Evolutionary conservation across 1,139 yeast genomes (phyloP), one percentile per base, ranked within the genome.

Genomic region (Sugiyamaella grinbergsii): DNA sequence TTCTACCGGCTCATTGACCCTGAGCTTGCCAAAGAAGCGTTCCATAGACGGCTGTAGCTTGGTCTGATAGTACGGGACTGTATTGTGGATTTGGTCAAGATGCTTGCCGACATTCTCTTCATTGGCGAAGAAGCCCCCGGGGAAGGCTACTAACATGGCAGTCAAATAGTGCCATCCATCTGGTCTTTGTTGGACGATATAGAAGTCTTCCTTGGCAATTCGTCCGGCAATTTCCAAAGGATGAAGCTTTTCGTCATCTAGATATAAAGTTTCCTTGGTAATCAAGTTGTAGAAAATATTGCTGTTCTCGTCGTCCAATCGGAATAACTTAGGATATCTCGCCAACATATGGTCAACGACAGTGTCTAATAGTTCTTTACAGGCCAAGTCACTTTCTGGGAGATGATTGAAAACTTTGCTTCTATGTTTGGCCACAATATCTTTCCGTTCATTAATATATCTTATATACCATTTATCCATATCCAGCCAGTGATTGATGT

Each of bases 131-230:
- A 83, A 79, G 4, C 90, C 90, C 29, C 90, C 91, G 1, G 90
- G 89, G 66, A 83, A 83, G 5, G 90, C 88, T 29, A 84, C 90
- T 0, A 85, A 87, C 3, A 86, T 89, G 1, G 87, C 91, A 38
- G 77, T 79, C 53, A 84, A 71, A 63, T 84, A 82, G 64, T 83
- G 89, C 42, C 65, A 62, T 0, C 81, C 86, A 61, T 82, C 86
- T 11, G 80, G 77, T 57, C 79, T 75, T 40, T 50, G 48, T 37
- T 52, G 51, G 24, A 82, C 88, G 42, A 84, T 58, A 62, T 82
- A 84, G 59, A 84, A 83, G 65, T 84, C 90, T 62, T 84, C 90
- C 62, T 84, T 83, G 42, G 89, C 89, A 75, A 84, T 73, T 59
- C 79, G 80, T n/a, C 85, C 76, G 28, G 81, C 81, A 57, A 77